Conservation (phyloP, 768 basidiomycete species). For the Gyrodon lividus region DNA sequence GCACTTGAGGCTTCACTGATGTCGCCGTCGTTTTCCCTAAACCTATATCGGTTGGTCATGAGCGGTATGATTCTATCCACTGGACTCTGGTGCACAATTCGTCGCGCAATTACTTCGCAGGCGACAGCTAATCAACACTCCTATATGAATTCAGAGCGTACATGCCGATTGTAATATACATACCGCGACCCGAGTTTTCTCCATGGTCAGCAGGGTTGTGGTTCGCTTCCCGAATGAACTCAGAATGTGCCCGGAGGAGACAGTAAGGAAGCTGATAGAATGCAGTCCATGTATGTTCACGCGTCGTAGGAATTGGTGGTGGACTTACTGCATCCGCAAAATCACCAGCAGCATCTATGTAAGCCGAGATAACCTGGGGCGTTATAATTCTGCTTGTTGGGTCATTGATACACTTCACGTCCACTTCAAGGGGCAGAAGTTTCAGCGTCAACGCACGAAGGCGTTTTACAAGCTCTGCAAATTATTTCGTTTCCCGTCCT, state of each 20-base stretch:
- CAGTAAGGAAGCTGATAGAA: slow-evolving; percentile 71
- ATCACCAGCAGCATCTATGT: slow-evolving; percentile 80
- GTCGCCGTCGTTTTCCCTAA: slow-evolving; percentile 73
- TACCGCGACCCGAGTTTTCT: slow-evolving; percentile 81
- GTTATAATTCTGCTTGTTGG: slow-evolving; percentile 86
- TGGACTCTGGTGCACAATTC: slow-evolving; percentile 69
- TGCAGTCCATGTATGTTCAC: background rate
- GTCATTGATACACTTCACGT: slow-evolving; percentile 59
- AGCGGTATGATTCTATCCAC: slow-evolving; percentile 63
- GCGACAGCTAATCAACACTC: slow-evolving; percentile 53
- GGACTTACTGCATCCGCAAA: slow-evolving; percentile 74
- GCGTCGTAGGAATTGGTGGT: slow-evolving; percentile 1
- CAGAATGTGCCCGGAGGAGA: slow-evolving; percentile 70
- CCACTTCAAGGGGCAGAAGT: slow-evolving; percentile 81
- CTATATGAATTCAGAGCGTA: background rate
- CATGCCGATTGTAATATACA: slow-evolving; percentile 11
- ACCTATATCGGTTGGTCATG: slow-evolving; percentile 77
- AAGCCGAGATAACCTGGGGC: slow-evolving; percentile 73
- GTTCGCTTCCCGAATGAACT: slow-evolving; percentile 82
- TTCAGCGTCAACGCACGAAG: slow-evolving; percentile 71
- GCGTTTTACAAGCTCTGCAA: slow-evolving; percentile 74
- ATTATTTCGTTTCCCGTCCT: background rate
- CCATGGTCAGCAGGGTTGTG: slow-evolving; percentile 82
- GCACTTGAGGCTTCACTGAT: slow-evolving; percentile 71
- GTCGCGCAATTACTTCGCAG: slow-evolving; percentile 81